Base-by-base conservation (phyloP, 2,329 filamentous ascomycete species). In the Ophiostoma novo-ulmi region DNA sequence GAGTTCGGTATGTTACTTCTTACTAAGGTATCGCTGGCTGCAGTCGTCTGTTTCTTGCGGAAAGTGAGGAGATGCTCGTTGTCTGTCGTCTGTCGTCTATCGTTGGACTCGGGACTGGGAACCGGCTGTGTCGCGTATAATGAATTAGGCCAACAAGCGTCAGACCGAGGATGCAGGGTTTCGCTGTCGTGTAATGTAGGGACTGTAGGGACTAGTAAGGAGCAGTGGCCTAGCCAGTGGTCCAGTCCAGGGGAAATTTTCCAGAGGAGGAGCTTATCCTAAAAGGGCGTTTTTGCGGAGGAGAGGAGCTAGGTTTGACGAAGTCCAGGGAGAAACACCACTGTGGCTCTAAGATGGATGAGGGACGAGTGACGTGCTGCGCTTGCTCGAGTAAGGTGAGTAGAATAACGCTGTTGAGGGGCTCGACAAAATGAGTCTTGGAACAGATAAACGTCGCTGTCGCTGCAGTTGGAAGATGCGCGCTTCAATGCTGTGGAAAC, bases 251-350 rank as follows among this genome's bases (percentile, higher is more conserved):
- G 70, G 68, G 65, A 17, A 38, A 26, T 52, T 58, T 66, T 41
- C 22, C 52, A 69, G 69, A 58, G 52, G n/a, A 1, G 22, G 36
- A 67, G 67, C 69, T 70, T 70, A 69, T 58, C 69, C 71, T 67
- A n/a, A 70, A 67, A 63, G 36, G 64, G 69, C 58, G 63, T 64
- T 67, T 69, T 64, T 70, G 66, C 69, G 69, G 69, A 70, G 66
- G 48, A 66, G 48, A 65, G 52, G 52, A 58, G n/a, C 52, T 58
- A 58, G n/a, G 22, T 26, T 48, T 48, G 44, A 48, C 6, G 44
- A 20, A 48, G 44, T 20, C 4, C n/a, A 26, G 48, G 20, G 22
- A 58, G 52, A 58, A 17, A 58, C n/a, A 26, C 52, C 52, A 58
- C 52, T 58, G 26, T 35, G 58, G 31, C 14, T 63, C 26, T 36